Evolutionary conservation across 2,329 filamentous ascomycete genomes (phyloP).

Genomic region (Biscogniauxia mediterranea): DNA sequence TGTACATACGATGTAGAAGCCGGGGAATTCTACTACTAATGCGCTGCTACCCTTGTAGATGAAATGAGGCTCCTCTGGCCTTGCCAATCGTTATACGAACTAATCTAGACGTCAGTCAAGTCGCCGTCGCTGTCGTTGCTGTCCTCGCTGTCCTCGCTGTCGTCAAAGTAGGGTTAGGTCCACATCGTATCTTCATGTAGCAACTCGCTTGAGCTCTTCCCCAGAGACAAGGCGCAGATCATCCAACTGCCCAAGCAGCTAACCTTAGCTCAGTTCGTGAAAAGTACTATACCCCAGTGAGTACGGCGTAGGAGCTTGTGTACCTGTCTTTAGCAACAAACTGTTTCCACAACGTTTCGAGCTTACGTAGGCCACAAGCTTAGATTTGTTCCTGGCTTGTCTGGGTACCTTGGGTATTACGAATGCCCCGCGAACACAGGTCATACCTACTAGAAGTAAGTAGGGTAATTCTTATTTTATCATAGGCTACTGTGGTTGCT

Average conservation of each 20-base stretch:
- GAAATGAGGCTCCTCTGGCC: neutral
- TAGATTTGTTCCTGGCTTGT: neutral
- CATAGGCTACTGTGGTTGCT: neutral
- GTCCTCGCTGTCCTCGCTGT: no score
- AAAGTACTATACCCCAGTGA: neutral
- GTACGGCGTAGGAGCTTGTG: no score
- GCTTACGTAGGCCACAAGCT: neutral
- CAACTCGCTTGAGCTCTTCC: neutral
- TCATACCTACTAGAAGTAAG: neutral
- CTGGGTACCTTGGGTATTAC: neutral
- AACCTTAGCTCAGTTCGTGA: neutral
- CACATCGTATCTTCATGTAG: neutral
- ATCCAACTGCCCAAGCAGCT: no score
- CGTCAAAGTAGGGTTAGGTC: neutral
- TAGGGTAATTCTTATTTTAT: neutral
- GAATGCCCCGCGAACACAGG: neutral
- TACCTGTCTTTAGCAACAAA: neutral
- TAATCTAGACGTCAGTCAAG: neutral
- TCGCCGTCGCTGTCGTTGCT: no score
- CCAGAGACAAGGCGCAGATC: no score
- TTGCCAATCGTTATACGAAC: neutral
- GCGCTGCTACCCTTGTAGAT: neutral
- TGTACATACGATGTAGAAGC: neutral
- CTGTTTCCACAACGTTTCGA: neutral
- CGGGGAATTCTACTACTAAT: neutral